Base-by-base conservation (phyloP, 768 basidiomycete genomes). In the Naganishia antarctica region DNA sequence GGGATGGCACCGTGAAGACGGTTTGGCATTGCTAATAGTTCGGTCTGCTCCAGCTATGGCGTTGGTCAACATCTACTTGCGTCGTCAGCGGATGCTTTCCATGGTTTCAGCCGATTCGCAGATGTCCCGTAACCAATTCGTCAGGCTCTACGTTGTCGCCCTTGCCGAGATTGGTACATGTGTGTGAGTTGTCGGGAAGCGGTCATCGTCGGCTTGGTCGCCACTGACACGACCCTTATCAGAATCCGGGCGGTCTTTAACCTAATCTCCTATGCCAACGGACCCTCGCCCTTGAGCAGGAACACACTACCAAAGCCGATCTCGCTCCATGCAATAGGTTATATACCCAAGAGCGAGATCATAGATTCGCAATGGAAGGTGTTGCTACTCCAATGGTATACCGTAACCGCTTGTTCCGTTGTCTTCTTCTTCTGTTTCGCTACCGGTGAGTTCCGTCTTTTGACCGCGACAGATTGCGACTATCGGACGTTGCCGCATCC, bases 351-450 rank as follows among this genome's bases (percentile, higher is more conserved):
- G 21, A 37, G 28, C 23, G 6, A 70, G 43, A 61, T 74, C 34
- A 60, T 62, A 18, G 13, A n/a, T 7, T 47, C 46, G 0, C 53
- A 50, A 2, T 46, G 58, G 47, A 43, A 66, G 21, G 63, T 71
- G 4, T 51, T 73, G 32, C 40, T 61, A 29, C 66, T 76, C 3
- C 68, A 69, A 25, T 74, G 65, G 61, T 76, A 71, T 66, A 74
- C 73, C 6, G 71, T 74, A 32, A 61, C 71, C 23, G 74, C 70
- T 4, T 76, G 75, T 63, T 68, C 66, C 41, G 65, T 69, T 46
- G 66, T 74, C 47, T 74, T 76, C 66, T 71, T 76, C 63, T 57
- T 73, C 31, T 76, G 74, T 64, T 76, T 76, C 65, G 73, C 72
- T 7, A 74, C 73, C 8, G 70, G 74, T 76, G 45, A 64, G 74